phyloP scores from a whole-genome alignment of 345 rosid species.

The Populus euphratica region DNA sequence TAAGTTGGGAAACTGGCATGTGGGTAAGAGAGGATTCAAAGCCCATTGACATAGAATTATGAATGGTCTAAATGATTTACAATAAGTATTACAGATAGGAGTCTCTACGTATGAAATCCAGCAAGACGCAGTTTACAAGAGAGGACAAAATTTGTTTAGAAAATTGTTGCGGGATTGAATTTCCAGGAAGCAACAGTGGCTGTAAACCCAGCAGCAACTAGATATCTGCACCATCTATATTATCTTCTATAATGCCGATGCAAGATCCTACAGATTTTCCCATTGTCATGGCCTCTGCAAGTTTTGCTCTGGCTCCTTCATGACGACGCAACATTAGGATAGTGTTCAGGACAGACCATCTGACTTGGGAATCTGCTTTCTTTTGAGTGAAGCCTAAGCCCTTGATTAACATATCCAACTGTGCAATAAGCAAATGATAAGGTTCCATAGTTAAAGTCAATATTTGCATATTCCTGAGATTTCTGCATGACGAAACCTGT shows the following conservation, averaged over 20 bases:
- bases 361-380: constrained; percentile 81
- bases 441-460: background rate
- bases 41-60: too few species aligned
- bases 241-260: constrained; percentile 56
- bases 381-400: constrained; percentile 82
- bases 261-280: constrained; percentile 70
- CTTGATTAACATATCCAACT: constrained; percentile 64
- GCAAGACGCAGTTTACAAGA: background rate
- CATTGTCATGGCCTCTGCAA: constrained; percentile 67
- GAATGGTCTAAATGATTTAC: too few species aligned
- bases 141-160: background rate
- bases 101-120: background rate
- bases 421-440: constrained; percentile 10
- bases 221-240: constrained; percentile 45
- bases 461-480: background rate
- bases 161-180: background rate
- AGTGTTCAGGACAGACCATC: constrained; percentile 85
- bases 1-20: too few species aligned
- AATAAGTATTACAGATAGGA: background rate
- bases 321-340: constrained; percentile 71
- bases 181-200: background rate
- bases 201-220: constrained; percentile 14
- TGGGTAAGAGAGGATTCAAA: too few species aligned
- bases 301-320: constrained; percentile 53
- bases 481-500: too few species aligned